phyloP scores from a whole-genome alignment of 768 basidiomycete genomes.

The Suillus subluteus region DNA sequence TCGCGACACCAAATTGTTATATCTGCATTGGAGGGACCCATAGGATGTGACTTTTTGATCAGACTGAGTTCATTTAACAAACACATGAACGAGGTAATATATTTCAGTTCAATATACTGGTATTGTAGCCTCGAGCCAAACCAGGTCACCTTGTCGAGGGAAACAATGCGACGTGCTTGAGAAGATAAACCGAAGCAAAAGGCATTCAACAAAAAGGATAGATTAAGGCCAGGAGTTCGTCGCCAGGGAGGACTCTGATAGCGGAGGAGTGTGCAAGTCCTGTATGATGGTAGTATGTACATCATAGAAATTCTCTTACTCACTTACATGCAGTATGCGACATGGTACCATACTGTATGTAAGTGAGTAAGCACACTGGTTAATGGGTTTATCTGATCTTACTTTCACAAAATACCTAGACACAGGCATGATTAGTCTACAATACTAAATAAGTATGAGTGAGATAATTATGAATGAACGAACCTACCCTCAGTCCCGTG shows the following conservation, averaged over 20 bases:
- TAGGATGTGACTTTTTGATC: background rate
- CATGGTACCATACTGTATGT: too few species aligned
- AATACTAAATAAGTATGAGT: too few species aligned
- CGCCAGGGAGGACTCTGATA: too few species aligned
- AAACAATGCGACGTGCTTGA: background rate
- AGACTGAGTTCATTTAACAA: background rate
- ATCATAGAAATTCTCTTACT: background rate
- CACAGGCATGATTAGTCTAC: too few species aligned
- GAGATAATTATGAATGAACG: too few species aligned
- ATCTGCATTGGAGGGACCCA: background rate
- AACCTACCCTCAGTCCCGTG: too few species aligned
- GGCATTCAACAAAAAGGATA: background rate
- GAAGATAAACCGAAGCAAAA: background rate
- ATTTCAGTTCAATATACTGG: background rate
- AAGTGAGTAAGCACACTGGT: too few species aligned
- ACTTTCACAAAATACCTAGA: too few species aligned
- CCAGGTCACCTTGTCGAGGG: background rate
- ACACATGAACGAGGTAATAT: background rate
- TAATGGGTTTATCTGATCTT: background rate
- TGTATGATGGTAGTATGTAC: background rate
- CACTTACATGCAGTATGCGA: background rate
- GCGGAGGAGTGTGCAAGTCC: background rate
- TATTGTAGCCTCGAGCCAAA: background rate
- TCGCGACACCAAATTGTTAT: background rate
- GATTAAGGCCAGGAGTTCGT: background rate